Evolutionary conservation across 2,329 filamentous ascomycete genomes (phyloP).

Genomic region (Cucurbitaria berberidis): DNA sequence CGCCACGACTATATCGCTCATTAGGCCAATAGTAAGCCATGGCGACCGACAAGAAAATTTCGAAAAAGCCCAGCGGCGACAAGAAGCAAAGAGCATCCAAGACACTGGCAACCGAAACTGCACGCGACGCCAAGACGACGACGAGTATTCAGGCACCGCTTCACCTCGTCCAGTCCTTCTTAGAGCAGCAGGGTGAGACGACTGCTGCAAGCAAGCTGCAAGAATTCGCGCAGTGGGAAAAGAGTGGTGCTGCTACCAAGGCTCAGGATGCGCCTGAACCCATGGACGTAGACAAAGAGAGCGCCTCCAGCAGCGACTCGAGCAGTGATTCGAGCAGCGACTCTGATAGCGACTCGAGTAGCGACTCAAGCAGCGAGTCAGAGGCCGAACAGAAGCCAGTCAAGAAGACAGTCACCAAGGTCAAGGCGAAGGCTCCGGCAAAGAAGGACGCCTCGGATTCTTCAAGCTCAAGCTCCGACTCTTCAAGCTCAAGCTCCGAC

Average conservation of each 20-base stretch:
- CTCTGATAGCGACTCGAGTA: slow-evolving; percentile 27
- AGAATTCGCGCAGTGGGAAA: slow-evolving; percentile 40
- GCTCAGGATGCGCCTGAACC: slow-evolving; percentile 25
- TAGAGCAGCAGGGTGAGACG: slow-evolving; percentile 42
- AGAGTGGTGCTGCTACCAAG: slow-evolving; percentile 13
- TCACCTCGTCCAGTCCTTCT: slow-evolving; percentile 44
- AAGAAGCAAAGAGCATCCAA: slow-evolving; percentile 24
- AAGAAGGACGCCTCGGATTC: slow-evolving; percentile 21
- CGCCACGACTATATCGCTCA: neutral
- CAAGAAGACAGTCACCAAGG: slow-evolving; percentile 16
- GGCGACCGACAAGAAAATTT: slow-evolving; percentile 32
- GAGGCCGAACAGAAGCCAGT: slow-evolving; percentile 39
- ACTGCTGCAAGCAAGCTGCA: slow-evolving; percentile 38
- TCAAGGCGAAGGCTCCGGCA: slow-evolving; percentile 15
- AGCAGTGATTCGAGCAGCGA: slow-evolving; percentile 33
- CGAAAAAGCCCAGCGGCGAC: slow-evolving; percentile 15
- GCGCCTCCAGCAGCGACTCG: slow-evolving; percentile 29
- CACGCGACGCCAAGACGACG: slow-evolving; percentile 9
- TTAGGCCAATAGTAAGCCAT: slow-evolving; percentile 24
- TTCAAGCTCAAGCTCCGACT: slow-evolving; percentile 32
- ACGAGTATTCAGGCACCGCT: slow-evolving; percentile 22
- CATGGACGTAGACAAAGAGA: slow-evolving; percentile 41
- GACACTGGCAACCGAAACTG: neutral
- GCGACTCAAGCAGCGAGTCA: slow-evolving; percentile 40
- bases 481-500: slow-evolving; percentile 13